These are phyloP conservation scores for Paramyrothecium sp. DNA, from an alignment of 2,329 filamentous ascomycete genomes.

Conservation along the genomic window DNA sequence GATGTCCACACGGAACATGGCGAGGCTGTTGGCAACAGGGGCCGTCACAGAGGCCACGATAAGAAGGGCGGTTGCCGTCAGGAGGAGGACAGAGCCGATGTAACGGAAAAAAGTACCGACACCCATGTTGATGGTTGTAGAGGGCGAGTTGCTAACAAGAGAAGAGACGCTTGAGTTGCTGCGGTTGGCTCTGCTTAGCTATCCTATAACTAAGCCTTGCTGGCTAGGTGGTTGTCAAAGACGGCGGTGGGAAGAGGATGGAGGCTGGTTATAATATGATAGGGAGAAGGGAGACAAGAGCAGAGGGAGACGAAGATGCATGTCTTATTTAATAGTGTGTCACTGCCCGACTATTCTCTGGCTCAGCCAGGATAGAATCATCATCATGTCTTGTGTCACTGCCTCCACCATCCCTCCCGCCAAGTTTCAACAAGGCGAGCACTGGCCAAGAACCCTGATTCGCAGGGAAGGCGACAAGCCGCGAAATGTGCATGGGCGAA, in stretches of 20 bases:
- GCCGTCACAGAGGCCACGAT: conserved; percentile 58
- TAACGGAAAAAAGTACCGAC: conserved; percentile 51
- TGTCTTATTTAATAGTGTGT: not conserved
- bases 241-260: not conserved
- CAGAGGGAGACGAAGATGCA: not conserved
- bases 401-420: not conserved
- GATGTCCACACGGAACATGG: conserved; percentile 52
- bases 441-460: not conserved
- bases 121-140: conserved; percentile 37
- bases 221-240: not conserved
- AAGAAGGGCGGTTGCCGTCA: conserved; percentile 54
- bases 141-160: conserved; percentile 5
- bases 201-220: conserved; percentile 12
- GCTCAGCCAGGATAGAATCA: not conserved
- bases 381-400: conserved; percentile 1
- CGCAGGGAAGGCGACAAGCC: not conserved
- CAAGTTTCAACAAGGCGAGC: not conserved
- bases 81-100: conserved; percentile 56
- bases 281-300: not conserved
- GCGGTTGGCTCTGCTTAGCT: conserved; percentile 6
- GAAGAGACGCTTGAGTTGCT: not conserved
- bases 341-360: not conserved
- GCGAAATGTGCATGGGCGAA: not conserved
- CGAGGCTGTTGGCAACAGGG: conserved; percentile 55
- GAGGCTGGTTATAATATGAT: not conserved